Evolutionary conservation across 345 rosid species (phyloP).

Genomic region (Syzygium aqueum): DNA sequence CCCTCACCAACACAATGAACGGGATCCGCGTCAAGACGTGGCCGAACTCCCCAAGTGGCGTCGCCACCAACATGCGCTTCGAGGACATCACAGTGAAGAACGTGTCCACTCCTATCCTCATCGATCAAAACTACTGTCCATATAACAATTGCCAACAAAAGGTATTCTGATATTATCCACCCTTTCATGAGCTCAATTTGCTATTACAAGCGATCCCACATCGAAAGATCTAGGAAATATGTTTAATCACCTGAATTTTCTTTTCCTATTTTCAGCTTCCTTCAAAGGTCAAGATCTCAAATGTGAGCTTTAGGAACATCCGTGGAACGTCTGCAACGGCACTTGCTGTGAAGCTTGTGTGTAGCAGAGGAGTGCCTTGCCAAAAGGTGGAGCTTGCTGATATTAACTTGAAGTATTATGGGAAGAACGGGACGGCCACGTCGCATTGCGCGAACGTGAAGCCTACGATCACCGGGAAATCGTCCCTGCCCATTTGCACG

Average conservation of each 20-base stretch:
- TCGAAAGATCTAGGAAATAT: neutral
- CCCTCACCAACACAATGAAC: slow-evolving; percentile 22
- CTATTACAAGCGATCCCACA: neutral
- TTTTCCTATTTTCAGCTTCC: slow-evolving; percentile 7
- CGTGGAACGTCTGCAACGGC: slow-evolving; percentile 32
- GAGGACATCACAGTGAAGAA: slow-evolving; percentile 41
- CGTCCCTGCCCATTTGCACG: neutral
- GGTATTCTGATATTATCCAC: slow-evolving; percentile 5
- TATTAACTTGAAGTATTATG: slow-evolving; percentile 24
- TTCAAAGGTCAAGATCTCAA: slow-evolving; percentile 28
- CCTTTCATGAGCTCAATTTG: neutral
- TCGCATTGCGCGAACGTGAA: slow-evolving; percentile 31
- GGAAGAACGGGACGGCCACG: slow-evolving; percentile 16
- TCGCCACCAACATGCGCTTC: slow-evolving; percentile 26
- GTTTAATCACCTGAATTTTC: neutral
- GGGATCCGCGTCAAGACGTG: slow-evolving; percentile 58
- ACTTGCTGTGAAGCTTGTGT: slow-evolving; percentile 25
- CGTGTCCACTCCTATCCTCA: slow-evolving; percentile 36
- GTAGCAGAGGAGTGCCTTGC: slow-evolving; percentile 38
- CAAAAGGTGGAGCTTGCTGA: slow-evolving; percentile 25
- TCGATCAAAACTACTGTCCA: slow-evolving; percentile 48
- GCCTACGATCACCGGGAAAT: slow-evolving; percentile 9
- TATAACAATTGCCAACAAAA: slow-evolving; percentile 19
- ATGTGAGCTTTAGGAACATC: slow-evolving; percentile 35
- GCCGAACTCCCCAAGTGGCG: slow-evolving; percentile 28